phyloP scores from a whole-genome alignment of 352 stramenopile genomes.

The Phytopythium delawarense region DNA sequence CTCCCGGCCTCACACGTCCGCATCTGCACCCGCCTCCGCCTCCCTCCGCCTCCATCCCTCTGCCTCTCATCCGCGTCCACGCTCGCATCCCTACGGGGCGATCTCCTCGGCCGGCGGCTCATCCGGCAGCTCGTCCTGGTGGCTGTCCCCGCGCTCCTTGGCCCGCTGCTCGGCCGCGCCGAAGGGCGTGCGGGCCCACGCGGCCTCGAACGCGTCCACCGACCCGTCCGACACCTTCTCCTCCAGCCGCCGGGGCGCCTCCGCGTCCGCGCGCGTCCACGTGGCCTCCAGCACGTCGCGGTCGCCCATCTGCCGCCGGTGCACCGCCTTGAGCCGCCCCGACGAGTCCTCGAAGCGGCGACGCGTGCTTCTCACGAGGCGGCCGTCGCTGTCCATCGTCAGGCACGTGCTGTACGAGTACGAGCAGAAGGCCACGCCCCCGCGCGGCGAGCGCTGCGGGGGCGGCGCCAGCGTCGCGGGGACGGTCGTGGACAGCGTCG shows the following conservation, averaged over 20 bases:
- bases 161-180: slow-evolving; percentile 42
- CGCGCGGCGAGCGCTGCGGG: slow-evolving; percentile 33
- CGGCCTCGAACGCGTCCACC: slow-evolving; percentile 39
- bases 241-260: slow-evolving; percentile 37
- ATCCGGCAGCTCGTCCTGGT: slow-evolving; percentile 43
- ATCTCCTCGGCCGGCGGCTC: slow-evolving; percentile 40
- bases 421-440: slow-evolving; percentile 38
- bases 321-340: slow-evolving; percentile 56
- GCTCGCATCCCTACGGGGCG: slow-evolving; percentile 22
- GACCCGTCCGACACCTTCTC: slow-evolving; percentile 32
- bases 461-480: slow-evolving; percentile 26
- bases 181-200: slow-evolving; percentile 56
- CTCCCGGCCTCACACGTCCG: not conserved
- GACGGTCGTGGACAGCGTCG: slow-evolving; percentile 43
- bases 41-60: not conserved
- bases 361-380: slow-evolving; percentile 47
- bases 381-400: slow-evolving; percentile 42
- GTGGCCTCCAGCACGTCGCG: slow-evolving; percentile 35
- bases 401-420: slow-evolving; percentile 68
- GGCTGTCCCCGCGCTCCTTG: slow-evolving; percentile 28
- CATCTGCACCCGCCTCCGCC: not conserved
- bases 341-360: slow-evolving; percentile 64
- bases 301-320: slow-evolving; percentile 44
- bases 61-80: not conserved
- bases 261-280: slow-evolving; percentile 39